These are phyloP conservation scores for Coemansia erecta DNA, from an alignment of 192 early-diverging fungal genomes.

Conservation along the genomic window DNA sequence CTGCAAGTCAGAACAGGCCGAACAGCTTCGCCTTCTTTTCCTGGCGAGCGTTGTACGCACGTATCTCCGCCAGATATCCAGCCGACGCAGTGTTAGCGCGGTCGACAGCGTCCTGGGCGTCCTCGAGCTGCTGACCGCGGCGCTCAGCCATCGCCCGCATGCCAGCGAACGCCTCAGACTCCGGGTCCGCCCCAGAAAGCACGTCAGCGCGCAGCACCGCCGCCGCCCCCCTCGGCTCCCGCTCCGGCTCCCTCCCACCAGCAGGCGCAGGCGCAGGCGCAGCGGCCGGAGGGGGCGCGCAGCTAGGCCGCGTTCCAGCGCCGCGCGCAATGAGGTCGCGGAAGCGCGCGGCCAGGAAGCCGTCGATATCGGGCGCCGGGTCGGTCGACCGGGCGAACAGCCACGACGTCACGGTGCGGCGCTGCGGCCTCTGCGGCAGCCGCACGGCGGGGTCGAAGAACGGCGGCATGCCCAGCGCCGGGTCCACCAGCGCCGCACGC, in stretches of 20 bases:
- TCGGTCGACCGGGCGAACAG: slow-evolving; percentile 35
- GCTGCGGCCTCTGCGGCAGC: slow-evolving; percentile 22
- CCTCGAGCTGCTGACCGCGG: slow-evolving; percentile 40
- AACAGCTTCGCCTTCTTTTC: slow-evolving; percentile 32
- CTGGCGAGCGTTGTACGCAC: slow-evolving; percentile 45
- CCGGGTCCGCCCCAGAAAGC: not conserved
- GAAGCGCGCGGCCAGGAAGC: slow-evolving; percentile 28
- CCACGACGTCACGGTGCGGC: slow-evolving; percentile 47
- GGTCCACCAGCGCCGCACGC: slow-evolving; percentile 11
- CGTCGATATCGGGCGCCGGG: slow-evolving; percentile 27
- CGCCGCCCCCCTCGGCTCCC: not conserved
- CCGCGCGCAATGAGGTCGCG: slow-evolving; percentile 22
- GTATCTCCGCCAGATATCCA: slow-evolving; percentile 33
- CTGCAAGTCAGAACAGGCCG: slow-evolving; percentile 21
- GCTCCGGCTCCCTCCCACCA: not conserved
- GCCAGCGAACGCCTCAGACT: slow-evolving; percentile 8
- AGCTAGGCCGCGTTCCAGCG: slow-evolving; percentile 27
- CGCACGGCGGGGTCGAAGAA: slow-evolving; percentile 13
- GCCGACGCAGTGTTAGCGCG: slow-evolving; percentile 20
- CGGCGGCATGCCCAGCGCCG: not conserved
- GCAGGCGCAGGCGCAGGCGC: not conserved
- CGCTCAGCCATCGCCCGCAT: slow-evolving; percentile 30
- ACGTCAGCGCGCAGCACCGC: too few relatives aligned
- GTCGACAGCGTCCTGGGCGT: slow-evolving; percentile 15
- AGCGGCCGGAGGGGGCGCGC: not conserved